Base-by-base conservation (phyloP, 306 rosid species). In the Acacia melanoxylon region DNA sequence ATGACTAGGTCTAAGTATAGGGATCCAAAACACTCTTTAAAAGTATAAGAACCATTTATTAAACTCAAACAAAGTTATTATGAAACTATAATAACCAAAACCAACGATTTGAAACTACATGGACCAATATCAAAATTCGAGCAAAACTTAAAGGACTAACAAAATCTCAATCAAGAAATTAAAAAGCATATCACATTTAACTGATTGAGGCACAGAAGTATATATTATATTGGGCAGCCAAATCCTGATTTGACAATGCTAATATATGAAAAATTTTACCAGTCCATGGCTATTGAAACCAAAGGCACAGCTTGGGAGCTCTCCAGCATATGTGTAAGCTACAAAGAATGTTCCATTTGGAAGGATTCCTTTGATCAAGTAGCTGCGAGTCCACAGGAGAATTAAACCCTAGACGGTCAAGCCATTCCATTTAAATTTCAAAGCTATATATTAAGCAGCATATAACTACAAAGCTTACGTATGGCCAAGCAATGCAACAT, bases 271-370 rank as follows among this genome's bases (percentile, higher is more conserved):
- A 68, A 22, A 2, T 45, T 22, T 71, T 71, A 45, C 75, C 75
- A 71, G 22, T 71, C 75, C 56, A 45, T 44, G 75, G 58, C 56
- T 71, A 71, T 71, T 71, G 75, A 71, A 71, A 13, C 75, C 56
- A 45, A 71, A 71, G 37, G 75, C 75, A 71, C 75, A 88, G 81
- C 92, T 95, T 69, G 98, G 99, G 59, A 93, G 98, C 87, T 95
- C 98, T 85, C 98, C 99, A 8, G 98, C 97, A 54, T 92, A 93
- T 3, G 97, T 93, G 70, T 91, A 93, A 78, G 91, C 98, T 59
- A 93, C 69, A 65, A 87, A 92, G 74, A 91, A 90, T 4, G 45
- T 6, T 49, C 91, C 96, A 83, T 85, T 73, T 70, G 89, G 76
- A 78, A 92, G 82, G 45, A 78, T 85, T 83, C 88, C 97, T 79